phyloP scores from a whole-genome alignment of 441 rosid species.

The Lepidium campestre region DNA sequence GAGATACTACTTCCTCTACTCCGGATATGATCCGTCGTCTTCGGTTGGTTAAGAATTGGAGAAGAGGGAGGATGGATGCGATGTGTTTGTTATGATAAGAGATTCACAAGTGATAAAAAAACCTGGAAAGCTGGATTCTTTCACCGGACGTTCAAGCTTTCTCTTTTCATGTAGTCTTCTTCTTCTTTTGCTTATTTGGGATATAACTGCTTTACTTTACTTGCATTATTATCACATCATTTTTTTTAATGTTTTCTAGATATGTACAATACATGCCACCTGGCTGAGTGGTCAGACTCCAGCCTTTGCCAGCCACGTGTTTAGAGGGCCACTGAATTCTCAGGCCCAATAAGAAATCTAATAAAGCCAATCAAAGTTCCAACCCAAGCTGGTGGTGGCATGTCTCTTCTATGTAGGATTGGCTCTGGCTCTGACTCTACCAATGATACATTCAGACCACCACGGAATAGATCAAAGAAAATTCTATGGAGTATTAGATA shows the following conservation, averaged over 20 bases:
- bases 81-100: not conserved
- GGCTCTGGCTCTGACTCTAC: no score
- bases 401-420: no score
- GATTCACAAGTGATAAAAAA: not conserved
- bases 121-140: not conserved
- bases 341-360: no score
- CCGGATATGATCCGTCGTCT: slow-evolving; percentile 7
- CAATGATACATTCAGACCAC: no score
- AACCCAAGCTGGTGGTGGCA: not conserved
- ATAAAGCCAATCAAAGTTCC: not conserved
- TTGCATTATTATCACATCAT: not conserved
- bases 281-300: not conserved
- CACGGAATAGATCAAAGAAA: no score
- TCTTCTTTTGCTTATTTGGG: not conserved
- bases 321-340: no score
- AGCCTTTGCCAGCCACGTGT: not conserved
- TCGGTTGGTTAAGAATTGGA: not conserved
- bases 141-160: slow-evolving; percentile 12
- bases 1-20: not conserved
- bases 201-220: not conserved
- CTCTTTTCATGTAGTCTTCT: not conserved
- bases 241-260: not conserved
- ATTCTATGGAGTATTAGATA: no score
- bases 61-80: no score
- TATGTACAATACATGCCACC: not conserved